Evolutionary conservation across 139 green algal genomes (phyloP).

Genomic region (Chlamydomonas asymmetrica): DNA sequence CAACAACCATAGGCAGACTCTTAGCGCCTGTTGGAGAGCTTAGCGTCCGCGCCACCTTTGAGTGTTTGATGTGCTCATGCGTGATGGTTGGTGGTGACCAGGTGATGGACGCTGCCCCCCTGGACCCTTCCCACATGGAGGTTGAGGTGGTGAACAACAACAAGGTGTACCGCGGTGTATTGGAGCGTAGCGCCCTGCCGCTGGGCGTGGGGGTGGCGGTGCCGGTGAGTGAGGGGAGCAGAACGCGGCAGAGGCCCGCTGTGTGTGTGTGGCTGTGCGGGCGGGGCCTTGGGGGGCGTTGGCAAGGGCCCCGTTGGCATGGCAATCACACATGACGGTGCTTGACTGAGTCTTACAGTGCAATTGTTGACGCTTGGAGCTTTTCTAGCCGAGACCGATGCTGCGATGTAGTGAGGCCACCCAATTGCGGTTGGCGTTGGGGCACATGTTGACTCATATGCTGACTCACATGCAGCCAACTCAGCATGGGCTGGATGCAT

Average conservation of each 20-base stretch:
- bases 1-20: no score
- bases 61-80: no score
- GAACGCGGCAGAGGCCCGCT: not conserved
- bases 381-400: not conserved
- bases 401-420: not conserved
- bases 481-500: no score
- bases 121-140: no score
- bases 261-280: no score
- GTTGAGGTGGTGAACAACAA: constrained; percentile 13
- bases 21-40: no score
- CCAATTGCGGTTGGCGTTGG: not conserved
- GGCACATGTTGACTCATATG: no score
- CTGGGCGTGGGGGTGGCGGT: constrained; percentile 10
- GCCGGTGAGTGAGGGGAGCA: not conserved
- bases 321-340: not conserved
- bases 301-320: no score
- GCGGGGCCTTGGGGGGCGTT: not conserved
- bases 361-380: not conserved
- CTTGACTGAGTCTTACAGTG: not conserved
- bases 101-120: no score
- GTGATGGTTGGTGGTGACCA: no score
- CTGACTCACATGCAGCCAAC: no score
- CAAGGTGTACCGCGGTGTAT: not conserved
- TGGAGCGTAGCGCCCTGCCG: constrained; percentile 16
- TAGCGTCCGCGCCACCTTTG: no score